Evolutionary conservation across 2,329 filamentous ascomycete genomes (phyloP).

Genomic region (Clathrospora elynae): DNA sequence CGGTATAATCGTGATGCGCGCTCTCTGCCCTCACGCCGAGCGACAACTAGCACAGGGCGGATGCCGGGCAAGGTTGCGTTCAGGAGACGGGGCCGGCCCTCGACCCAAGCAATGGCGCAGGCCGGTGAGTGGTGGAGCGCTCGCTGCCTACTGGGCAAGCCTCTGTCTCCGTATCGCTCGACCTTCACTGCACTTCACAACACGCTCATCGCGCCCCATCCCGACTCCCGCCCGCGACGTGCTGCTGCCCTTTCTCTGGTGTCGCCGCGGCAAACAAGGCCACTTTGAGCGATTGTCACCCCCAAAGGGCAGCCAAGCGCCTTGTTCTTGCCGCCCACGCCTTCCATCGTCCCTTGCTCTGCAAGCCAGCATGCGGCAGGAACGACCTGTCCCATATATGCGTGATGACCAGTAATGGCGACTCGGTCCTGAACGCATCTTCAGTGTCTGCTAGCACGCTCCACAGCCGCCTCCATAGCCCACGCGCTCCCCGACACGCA

Average conservation of each 20-base stretch:
- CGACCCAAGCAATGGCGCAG: slow-evolving; percentile 21
- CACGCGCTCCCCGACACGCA: slow-evolving; percentile 20
- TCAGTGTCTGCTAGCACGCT: slow-evolving; percentile 20
- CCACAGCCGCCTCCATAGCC: slow-evolving; percentile 18
- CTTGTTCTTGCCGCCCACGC: slow-evolving; percentile 23
- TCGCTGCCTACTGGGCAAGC: slow-evolving; percentile 19
- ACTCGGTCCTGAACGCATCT: slow-evolving; percentile 40
- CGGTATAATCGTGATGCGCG: not conserved
- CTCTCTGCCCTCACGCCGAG: not conserved
- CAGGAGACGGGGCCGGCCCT: slow-evolving; percentile 24
- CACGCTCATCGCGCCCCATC: slow-evolving; percentile 16
- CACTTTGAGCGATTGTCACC: slow-evolving; percentile 6
- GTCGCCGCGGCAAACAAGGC: slow-evolving; percentile 16
- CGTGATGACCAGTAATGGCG: slow-evolving; percentile 50
- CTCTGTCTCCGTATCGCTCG: slow-evolving; percentile 26
- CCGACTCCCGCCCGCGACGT: slow-evolving; percentile 17
- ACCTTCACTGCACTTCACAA: slow-evolving; percentile 16
- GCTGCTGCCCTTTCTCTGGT: slow-evolving; percentile 15
- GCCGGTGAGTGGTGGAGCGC: slow-evolving; percentile 28
- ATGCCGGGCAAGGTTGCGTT: slow-evolving; percentile 24
- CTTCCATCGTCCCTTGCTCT: slow-evolving; percentile 31
- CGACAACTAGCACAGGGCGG: not conserved
- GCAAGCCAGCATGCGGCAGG: slow-evolving; percentile 49
- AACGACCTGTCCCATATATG: slow-evolving; percentile 46
- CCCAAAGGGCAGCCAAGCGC: slow-evolving; percentile 28